Evolutionary conservation across 2,329 filamentous ascomycete genomes (phyloP).

Genomic region (Coleophoma cylindrospora): DNA sequence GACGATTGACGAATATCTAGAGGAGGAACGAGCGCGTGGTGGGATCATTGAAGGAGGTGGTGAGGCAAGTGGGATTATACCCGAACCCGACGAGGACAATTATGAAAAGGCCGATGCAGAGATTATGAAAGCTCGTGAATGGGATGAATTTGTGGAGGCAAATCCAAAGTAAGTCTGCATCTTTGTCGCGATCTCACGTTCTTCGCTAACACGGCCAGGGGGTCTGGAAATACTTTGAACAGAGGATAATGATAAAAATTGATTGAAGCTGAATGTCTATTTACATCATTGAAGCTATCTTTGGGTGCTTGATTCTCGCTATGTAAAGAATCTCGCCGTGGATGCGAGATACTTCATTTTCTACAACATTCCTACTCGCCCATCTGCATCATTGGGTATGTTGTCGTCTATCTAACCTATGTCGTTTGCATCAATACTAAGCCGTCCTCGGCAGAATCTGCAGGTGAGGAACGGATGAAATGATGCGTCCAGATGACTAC

Average conservation of each 20-base stretch:
- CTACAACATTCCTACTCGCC: too few relatives aligned
- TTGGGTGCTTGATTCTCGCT: too few relatives aligned
- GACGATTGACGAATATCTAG: conserved; percentile 96
- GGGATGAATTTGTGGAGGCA: conserved; percentile 91
- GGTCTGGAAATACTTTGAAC: conserved; percentile 78
- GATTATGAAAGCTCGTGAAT: conserved; percentile 87
- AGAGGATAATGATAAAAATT: conserved; percentile 45
- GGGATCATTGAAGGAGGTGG: conserved; percentile 91
- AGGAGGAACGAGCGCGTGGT: conserved; percentile 79
- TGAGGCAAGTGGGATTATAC: conserved; percentile 61
- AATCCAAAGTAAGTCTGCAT: conserved; percentile 59
- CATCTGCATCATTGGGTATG: too few relatives aligned
- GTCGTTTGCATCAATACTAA: too few relatives aligned
- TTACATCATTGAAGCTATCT: too few relatives aligned
- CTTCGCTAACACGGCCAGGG: conserved; percentile 30
- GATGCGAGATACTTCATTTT: too few relatives aligned
- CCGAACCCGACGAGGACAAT: conserved; percentile 84
- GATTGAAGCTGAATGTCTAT: conserved; percentile 1
- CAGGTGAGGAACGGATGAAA: too few relatives aligned
- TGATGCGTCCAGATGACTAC: conserved; percentile 6
- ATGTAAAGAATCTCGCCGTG: too few relatives aligned
- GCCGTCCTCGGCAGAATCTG: too few relatives aligned
- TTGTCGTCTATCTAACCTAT: too few relatives aligned
- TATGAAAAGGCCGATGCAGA: conserved; percentile 81
- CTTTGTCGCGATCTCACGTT: not conserved